Evolutionary conservation across 1,284 basidiomycete genomes (phyloP).

Genomic region (Singerocomus rubriflavus): DNA sequence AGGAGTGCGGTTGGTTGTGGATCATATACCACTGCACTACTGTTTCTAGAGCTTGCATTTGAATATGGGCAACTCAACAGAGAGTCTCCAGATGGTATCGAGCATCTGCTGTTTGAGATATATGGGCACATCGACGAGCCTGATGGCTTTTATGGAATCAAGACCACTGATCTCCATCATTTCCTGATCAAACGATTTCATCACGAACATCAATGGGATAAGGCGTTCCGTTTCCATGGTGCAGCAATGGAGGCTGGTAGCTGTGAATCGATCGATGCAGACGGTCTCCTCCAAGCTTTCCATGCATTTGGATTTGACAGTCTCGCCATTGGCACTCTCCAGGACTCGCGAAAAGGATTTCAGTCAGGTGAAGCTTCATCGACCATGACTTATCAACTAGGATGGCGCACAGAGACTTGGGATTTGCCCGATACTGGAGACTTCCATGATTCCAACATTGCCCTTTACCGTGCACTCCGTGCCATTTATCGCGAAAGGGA

Average conservation of each 20-base stretch:
- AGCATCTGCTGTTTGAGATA: constrained; percentile 82
- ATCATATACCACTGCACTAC: constrained; percentile 83
- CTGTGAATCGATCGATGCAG: constrained; percentile 38
- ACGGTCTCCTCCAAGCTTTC: constrained; percentile 71
- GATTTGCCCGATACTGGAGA: constrained; percentile 71
- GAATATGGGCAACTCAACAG: constrained; percentile 44
- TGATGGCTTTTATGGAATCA: constrained; percentile 95
- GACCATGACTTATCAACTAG: constrained; percentile 70
- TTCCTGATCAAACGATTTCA: constrained; percentile 84
- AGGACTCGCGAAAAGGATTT: constrained; percentile 38
- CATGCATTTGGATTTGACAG: constrained; percentile 87
- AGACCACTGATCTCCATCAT: constrained; percentile 68
- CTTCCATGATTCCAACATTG: constrained; percentile 47
- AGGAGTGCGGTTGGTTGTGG: constrained; percentile 75
- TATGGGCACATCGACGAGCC: constrained; percentile 96
- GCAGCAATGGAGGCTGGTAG: constrained; percentile 70
- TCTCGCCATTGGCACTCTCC: constrained; percentile 67
- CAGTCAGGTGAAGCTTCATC: constrained; percentile 39
- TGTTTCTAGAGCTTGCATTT: constrained; percentile 83
- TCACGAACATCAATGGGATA: constrained; percentile 91
- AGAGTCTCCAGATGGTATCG: constrained; percentile 36
- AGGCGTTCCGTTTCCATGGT: constrained; percentile 87
- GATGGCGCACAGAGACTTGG: constrained; percentile 92
- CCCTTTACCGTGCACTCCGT: constrained; percentile 77
- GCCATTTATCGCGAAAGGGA: constrained; percentile 76